Base-by-base conservation (phyloP, 352 stramenopile species). In the Globisporangium echinulatum region DNA sequence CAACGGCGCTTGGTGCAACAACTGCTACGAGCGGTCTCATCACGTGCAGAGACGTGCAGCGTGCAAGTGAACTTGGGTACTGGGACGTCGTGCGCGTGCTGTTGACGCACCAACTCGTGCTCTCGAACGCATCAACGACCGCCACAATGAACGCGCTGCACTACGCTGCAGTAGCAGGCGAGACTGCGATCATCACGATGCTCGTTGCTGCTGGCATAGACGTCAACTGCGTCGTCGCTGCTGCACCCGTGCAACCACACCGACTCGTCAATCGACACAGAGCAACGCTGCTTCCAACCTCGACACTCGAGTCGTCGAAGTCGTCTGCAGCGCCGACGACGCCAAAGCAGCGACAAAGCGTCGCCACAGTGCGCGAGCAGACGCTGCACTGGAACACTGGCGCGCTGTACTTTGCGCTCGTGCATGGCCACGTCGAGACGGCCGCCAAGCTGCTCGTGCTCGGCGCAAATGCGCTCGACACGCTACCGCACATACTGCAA, bases 381-480 rank as follows among this genome's bases (percentile, higher is more conserved):
- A 59, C 46, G 13, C 39, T 71, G 14, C 55, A 54, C 54, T 49
- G 57, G 40, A 59, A 71, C 13, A 58, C 52, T 39, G 76, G 76
- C 2, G 62, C 76, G 17, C 50, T 88, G 14, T 85, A 68, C 56
- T 88, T 76, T 48, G 72, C 79, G 10, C 71, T 88, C 8, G 69
- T 74, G 11, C 61, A 85, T 46, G 79, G 79, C 1, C 76, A 88
- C 47, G 52, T 69, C 7, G 59, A 87, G 44, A 88, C 79, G 11
- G 76, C 75, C 56, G 66, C 72, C 17, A 80, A 81, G 39, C 66
- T 88, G 17, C 59, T 88, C 7, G 79, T 87, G 7, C 48, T 88
- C 6, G 79, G 76, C 43, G 71, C 76, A 5, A 60, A 75, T n/a
- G 68, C 75, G 44, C 59, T 85, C 39, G 66, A 81, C 15, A 71